These are phyloP conservation scores for Ceratocystis alfenasii DNA, from an alignment of 2,329 filamentous ascomycete species.

Conservation along the genomic window DNA sequence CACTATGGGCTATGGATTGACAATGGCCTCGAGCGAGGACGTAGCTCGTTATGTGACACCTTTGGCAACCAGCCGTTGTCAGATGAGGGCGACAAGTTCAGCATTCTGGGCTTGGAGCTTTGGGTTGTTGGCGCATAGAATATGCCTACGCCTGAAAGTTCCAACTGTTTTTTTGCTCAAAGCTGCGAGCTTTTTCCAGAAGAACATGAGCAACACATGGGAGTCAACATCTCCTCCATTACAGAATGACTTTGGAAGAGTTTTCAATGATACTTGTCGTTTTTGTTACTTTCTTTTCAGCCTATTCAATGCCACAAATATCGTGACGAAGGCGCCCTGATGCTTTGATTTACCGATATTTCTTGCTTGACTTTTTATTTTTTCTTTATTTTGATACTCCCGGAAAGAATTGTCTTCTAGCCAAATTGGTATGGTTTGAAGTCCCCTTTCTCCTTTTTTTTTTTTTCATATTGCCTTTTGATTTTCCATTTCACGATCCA, in stretches of 20 bases:
- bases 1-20: slow-evolving; percentile 92
- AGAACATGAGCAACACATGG: background rate
- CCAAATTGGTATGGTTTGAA: background rate
- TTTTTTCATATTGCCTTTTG: background rate
- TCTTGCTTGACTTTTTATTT: background rate
- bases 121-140: slow-evolving; percentile 64
- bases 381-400: background rate
- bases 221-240: background rate
- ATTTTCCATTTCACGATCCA: background rate
- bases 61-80: slow-evolving; percentile 93
- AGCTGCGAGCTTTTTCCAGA: background rate
- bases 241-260: background rate
- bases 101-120: slow-evolving; percentile 77
- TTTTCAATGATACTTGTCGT: background rate
- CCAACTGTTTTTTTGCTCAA: background rate
- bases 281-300: background rate
- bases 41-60: slow-evolving; percentile 74
- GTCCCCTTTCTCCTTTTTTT: background rate
- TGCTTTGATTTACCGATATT: background rate
- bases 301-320: background rate
- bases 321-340: background rate
- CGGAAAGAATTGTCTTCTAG: background rate
- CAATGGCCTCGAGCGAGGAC: slow-evolving; percentile 67
- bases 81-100: slow-evolving; percentile 85
- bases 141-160: slow-evolving; percentile 26